These are phyloP conservation scores for Knoxia roxburghii DNA, from an alignment of 257 asterid species.

Conservation along the genomic window DNA sequence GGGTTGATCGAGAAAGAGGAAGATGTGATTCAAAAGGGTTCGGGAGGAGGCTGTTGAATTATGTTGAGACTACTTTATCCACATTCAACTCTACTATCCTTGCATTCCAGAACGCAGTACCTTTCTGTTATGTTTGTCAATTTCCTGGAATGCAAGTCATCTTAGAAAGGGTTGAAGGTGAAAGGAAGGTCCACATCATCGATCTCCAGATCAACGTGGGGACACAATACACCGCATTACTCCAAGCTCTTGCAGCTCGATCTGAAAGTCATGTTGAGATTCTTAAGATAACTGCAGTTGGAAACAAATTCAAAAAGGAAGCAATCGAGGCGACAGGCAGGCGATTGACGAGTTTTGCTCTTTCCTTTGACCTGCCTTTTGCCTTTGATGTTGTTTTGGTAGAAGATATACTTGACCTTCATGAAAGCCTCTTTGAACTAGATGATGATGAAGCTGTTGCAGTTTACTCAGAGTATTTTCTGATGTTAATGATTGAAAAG, in stretches of 20 bases:
- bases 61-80: constrained; percentile 5
- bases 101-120: too few relatives aligned
- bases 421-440: constrained; percentile 17
- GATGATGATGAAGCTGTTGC: constrained; percentile 33
- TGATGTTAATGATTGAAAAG: constrained; percentile 28
- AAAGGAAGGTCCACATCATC: constrained; percentile 44
- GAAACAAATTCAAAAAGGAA: neutral
- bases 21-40: constrained; percentile 5
- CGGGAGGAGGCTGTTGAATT: constrained; percentile 10
- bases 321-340: constrained; percentile 37
- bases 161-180: constrained; percentile 34
- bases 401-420: constrained; percentile 31
- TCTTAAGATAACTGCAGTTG: constrained; percentile 50
- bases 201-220: constrained; percentile 45
- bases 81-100: neutral
- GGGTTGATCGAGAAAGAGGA: constrained; percentile 26
- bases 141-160: constrained; percentile 53
- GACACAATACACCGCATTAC: constrained; percentile 36
- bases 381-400: constrained; percentile 33
- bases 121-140: constrained; percentile 40
- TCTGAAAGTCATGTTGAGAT: constrained; percentile 25
- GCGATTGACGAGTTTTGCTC: constrained; percentile 37
- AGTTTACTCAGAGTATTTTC: constrained; percentile 30
- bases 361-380: constrained; percentile 32
- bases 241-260: constrained; percentile 48